Evolutionary conservation across 2,329 filamentous ascomycete species (phyloP).

Genomic region (Huntiella bhutanensis): DNA sequence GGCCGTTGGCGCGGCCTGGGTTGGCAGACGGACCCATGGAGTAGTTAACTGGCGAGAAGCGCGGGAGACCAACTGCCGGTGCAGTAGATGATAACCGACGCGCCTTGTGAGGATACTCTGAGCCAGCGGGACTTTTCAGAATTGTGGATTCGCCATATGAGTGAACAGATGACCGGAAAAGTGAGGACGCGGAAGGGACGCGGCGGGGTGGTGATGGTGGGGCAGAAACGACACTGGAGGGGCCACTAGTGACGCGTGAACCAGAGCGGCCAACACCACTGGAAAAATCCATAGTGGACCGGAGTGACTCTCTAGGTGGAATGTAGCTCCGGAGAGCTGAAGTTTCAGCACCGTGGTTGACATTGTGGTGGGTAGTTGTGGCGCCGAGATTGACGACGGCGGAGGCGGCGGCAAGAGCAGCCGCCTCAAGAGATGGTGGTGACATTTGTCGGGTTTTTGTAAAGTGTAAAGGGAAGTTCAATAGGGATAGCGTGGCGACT

Average conservation of each 20-base stretch:
- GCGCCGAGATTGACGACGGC: neutral
- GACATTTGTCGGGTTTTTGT: neutral
- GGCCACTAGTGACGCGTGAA: neutral
- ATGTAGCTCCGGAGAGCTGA: conserved; percentile 5
- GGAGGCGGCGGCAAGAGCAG: neutral
- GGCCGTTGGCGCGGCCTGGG: neutral
- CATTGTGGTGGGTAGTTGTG: neutral
- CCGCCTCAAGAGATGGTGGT: neutral
- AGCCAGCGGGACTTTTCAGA: neutral
- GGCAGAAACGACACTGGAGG: neutral
- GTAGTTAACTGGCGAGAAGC: conserved; percentile 5
- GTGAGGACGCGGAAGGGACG: neutral
- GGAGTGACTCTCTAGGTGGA: neutral
- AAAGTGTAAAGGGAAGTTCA: too few relatives aligned
- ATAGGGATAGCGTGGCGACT: too few relatives aligned
- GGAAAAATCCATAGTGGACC: too few relatives aligned
- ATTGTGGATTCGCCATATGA: too few relatives aligned
- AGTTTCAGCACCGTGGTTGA: neutral
- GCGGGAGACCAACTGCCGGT: neutral
- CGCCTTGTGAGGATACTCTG: conserved; percentile 2
- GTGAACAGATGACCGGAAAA: neutral
- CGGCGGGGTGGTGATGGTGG: neutral
- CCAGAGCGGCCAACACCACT: too few relatives aligned
- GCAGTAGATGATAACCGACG: conserved; percentile 5
- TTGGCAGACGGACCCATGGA: neutral